Evolutionary conservation across 2,329 filamentous ascomycete genomes (phyloP), one percentile per base, ranked within the genome.

Genomic region (Fusarium udum): DNA sequence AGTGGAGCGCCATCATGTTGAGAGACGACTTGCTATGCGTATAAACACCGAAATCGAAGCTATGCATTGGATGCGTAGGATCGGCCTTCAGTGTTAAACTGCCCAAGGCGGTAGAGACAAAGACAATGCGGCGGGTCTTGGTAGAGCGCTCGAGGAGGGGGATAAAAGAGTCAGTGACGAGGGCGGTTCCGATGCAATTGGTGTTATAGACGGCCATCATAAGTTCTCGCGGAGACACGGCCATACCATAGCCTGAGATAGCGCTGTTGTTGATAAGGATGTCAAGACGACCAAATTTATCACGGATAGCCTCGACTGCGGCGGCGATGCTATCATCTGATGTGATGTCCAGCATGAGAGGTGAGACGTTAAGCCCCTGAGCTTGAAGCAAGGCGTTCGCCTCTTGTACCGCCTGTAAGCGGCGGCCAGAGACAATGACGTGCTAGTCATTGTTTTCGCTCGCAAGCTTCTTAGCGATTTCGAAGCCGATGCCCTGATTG

Each of bases 1-100:
- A 72, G 55, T 73, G 64, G 24, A 75, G 61, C 20, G 49, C 62
- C 26, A 75, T 53, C 60, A 75, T 76, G 43, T 75, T 73, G 32
- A 75, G 64, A 15, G 64, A 62, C 20, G 70, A 60, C 56, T 74
- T 75, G 61, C 63, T 77, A 52, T 70, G 68, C 8, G 55, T 68
- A 51, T 72, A 74, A 31, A 42, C 43, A 24, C 67, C 62, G 42
- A 46, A 68, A 42, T 68, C 56, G 34, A 14, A 24, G 24, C 18
- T 40, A 32, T 43, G 42, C 31, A 52, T 45, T 10, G 36, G 36
- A 22, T 48, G 48, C 22, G 22, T 15, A 12, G 63, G 53, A 39
- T 64, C 57, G 24, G 69, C 62, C 51, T 76, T 75, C 16, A 59
- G 52, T 13, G 69, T 40, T 28, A 73, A 42, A 58, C 66, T 75